Evolutionary conservation across 768 basidiomycete species (phyloP).

Genomic region (Lenzites betulinus): DNA sequence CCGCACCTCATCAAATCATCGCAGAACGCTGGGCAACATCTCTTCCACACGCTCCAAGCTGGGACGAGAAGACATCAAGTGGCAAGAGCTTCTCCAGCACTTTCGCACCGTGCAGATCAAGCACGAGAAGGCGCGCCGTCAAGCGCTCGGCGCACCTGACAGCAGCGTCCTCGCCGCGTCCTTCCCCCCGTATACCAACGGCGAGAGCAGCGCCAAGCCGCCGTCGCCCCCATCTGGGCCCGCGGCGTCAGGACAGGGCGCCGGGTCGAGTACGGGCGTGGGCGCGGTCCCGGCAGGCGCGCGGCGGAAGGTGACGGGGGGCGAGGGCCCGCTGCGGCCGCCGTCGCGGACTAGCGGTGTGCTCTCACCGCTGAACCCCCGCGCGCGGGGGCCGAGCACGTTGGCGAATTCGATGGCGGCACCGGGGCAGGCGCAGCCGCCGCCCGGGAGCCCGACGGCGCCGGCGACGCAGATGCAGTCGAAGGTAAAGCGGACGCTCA

Average conservation of each 20-base stretch:
- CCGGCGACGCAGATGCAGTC: slow-evolving; percentile 37
- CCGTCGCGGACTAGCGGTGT: slow-evolving; percentile 40
- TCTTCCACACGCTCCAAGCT: slow-evolving; percentile 73
- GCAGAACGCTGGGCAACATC: slow-evolving; percentile 30
- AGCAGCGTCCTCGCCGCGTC: slow-evolving; percentile 35
- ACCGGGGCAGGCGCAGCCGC: slow-evolving; percentile 29
- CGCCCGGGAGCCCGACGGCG: slow-evolving; percentile 30
- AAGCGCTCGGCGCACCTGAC: slow-evolving; percentile 64
- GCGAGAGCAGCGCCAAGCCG: slow-evolving; percentile 42
- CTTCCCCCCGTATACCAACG: slow-evolving; percentile 45
- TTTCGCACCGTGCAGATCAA: slow-evolving; percentile 88
- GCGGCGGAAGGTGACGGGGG: slow-evolving; percentile 67
- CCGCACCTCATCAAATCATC: neutral
- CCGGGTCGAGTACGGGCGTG: neutral
- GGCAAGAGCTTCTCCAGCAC: slow-evolving; percentile 91
- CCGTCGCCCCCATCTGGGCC: slow-evolving; percentile 22
- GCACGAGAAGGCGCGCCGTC: slow-evolving; percentile 90
- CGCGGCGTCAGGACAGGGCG: slow-evolving; percentile 15
- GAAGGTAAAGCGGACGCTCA: slow-evolving; percentile 45
- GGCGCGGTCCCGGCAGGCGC: slow-evolving; percentile 44
- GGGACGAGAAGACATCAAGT: slow-evolving; percentile 89
- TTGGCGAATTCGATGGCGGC: slow-evolving; percentile 29
- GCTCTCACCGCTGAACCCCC: slow-evolving; percentile 75
- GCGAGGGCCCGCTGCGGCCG: slow-evolving; percentile 29
- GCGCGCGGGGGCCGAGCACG: slow-evolving; percentile 51